Base-by-base conservation (phyloP, 257 asterid genomes). In the Penstemon eatonii region DNA sequence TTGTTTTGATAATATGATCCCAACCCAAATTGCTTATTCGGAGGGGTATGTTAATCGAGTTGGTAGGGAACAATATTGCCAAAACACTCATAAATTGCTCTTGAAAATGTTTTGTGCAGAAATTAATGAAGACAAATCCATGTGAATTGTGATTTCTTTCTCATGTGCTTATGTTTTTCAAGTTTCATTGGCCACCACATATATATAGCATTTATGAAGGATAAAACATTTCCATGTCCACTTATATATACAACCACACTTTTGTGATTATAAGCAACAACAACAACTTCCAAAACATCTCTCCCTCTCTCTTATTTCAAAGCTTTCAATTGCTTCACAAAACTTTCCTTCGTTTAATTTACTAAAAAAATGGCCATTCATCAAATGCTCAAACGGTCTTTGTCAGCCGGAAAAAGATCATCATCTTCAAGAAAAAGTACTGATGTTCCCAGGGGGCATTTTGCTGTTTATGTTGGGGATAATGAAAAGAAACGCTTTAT, bases 381-480 rank as follows among this genome's bases (percentile, higher is more conserved):
- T 8, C 63, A 67, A 41, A 60, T 71, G 11, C 54, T 71, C 10
- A 56, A 62, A 60, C 78, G 78, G 8, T 70, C 47, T 65, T 78
- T 62, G 33, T 73, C 46, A 3, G 40, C 15, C 8, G 56, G 15
- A 6, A 52, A 41, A 86, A 55, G 73, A 78, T 63, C 6, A 63
- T 65, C 38, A 63, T 65, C 38, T 41, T 25, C 71, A 8, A 6
- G 66, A 3, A 1, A 72, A 33, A 36, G 73, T 56, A 36, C 0
- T 5, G 84, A 80, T 10, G 82, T 80, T 5, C 87, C 87, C 4
- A 84, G 74, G 41, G 87, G 87, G 18, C 18, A 82, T 74, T 75
- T 79, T 2, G 81, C 86, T 4, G 83, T 84, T 51, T 84, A 80
- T 13, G 85, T 74, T 5, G 86, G 88, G 4, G 79, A 78, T 25